Base-by-base conservation (phyloP, 148 eudicot genomes). In the Rhododendron williamsianum region DNA sequence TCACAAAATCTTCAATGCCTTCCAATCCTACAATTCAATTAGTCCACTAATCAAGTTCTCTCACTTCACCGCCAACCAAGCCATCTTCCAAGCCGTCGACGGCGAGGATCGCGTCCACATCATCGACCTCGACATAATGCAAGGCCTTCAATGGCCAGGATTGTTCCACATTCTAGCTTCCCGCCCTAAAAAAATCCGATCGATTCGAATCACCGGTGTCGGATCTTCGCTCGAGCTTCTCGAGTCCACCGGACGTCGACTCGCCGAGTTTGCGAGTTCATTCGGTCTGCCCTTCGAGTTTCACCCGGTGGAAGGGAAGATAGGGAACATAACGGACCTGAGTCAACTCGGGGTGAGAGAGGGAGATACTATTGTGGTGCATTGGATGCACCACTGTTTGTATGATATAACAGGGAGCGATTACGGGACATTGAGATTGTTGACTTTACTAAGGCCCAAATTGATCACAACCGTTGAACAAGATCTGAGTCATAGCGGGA, bases 141-240 rank as follows among this genome's bases (percentile, higher is more conserved):
- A 95, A 87, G 98, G 98, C 2, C 94, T 95, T 25, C 98, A 95
- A 82, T 95, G 98, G 98, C 98, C 98, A 0, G 98, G 96, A 27
- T 84, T 95, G 86, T 95, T 95, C 85, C 96, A 95, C 89, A 95
- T 95, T 81, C 84, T 95, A 9, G 94, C 98, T 27, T 91, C 98
- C 18, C 89, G 93, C 0, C 23, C 95, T 0, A 78, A 88, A 1
- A 91, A 91, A 23, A 58, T 92, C 23, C 30, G 60, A 25, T 92
- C 94, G 1, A 71, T 95, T 8, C 86, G 88, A 58, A 86, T 95
- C 71, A 95, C 98, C 36, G 98, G 94, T 0, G 84, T 95, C 67
- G 98, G 98, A 1, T 84, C 94, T 3, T 91, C 92, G 8, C 45
- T 87, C 2, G 93, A 91, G 46, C 87, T 91, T 12, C 88, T 94